phyloP scores from a whole-genome alignment of 2,329 filamentous ascomycete species.

The Epichloe elymi region DNA sequence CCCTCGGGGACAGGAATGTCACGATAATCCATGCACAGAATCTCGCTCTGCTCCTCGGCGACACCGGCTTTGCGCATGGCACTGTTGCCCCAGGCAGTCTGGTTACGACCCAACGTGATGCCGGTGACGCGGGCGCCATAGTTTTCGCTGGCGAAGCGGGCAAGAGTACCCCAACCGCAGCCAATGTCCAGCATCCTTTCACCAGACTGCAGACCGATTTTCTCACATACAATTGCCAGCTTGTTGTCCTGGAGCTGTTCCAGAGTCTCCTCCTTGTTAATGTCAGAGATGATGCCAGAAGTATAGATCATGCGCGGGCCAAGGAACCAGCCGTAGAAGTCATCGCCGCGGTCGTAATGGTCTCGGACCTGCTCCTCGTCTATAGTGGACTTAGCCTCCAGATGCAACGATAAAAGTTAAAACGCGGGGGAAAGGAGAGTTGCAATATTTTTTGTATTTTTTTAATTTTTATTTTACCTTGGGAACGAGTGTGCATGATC shows the following conservation, averaged over 20 bases:
- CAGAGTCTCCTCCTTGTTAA: conserved; percentile 74
- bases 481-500: conserved; percentile 81
- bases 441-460: too few species aligned
- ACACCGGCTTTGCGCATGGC: conserved; percentile 74
- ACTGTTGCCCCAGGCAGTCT: conserved; percentile 92
- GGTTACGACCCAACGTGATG: conserved; percentile 89
- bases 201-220: conserved; percentile 71
- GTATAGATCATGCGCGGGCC: conserved; percentile 99
- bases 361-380: conserved; percentile 94
- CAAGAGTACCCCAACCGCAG: conserved; percentile 94
- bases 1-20: conserved; percentile 66
- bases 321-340: conserved; percentile 98
- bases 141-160: conserved; percentile 84
- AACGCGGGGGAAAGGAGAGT: too few species aligned
- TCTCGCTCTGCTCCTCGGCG: conserved; percentile 74
- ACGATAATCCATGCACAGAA: conserved; percentile 94
- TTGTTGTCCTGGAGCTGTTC: conserved; percentile 98
- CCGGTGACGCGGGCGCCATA: conserved; percentile 78
- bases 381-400: conserved; percentile 9
- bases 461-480: conserved; percentile 32
- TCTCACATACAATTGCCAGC: conserved; percentile 86
- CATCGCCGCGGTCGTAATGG: conserved; percentile 95
- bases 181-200: conserved; percentile 87
- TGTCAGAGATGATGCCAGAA: conserved; percentile 82
- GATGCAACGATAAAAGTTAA: too few species aligned